Conservation (phyloP, 2,329 filamentous ascomycete genomes). For the Endoconidiophora polonica region DNA sequence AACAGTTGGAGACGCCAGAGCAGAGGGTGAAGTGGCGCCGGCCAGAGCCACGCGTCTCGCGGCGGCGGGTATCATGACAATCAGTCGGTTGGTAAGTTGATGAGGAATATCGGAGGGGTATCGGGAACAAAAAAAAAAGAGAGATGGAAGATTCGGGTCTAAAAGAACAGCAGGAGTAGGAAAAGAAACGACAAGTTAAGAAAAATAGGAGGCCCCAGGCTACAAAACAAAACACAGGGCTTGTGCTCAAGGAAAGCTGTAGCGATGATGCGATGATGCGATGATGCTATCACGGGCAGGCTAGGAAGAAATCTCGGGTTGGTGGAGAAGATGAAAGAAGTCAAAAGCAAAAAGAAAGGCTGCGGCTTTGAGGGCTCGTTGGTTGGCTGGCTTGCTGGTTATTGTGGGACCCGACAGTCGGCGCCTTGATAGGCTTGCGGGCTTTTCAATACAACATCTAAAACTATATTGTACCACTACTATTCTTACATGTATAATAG, state of each 20-base stretch:
- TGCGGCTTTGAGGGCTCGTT: not conserved
- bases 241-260: not conserved
- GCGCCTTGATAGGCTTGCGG: too few relatives aligned
- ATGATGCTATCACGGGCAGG: not conserved
- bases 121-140: slow-evolving; percentile 12
- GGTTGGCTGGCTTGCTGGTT: too few relatives aligned
- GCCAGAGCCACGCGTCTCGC: slow-evolving; percentile 35
- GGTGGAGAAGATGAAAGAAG: slow-evolving; percentile 12
- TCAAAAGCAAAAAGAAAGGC: slow-evolving; percentile 1
- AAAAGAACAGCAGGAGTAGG: slow-evolving; percentile 11
- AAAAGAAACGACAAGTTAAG: not conserved
- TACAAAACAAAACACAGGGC: slow-evolving; percentile 8
- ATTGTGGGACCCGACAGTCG: too few relatives aligned
- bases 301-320: slow-evolving; percentile 11
- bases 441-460: too few relatives aligned
- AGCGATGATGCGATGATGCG: not conserved
- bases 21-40: slow-evolving; percentile 4
- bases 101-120: slow-evolving; percentile 12
- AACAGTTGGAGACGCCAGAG: not conserved
- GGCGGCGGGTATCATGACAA: slow-evolving; percentile 35
- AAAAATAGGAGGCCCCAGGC: not conserved
- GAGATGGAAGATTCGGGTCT: not conserved
- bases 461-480: too few relatives aligned
- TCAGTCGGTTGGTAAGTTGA: too few relatives aligned
- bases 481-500: too few relatives aligned